A percentile compares a stretch with the other conserved stretches of the same genome.
These are phyloP conservation scores for Wickerhamiella kurtzmanii DNA, from an alignment of 805 yeast genomes.

Conservation along the genomic window DNA sequence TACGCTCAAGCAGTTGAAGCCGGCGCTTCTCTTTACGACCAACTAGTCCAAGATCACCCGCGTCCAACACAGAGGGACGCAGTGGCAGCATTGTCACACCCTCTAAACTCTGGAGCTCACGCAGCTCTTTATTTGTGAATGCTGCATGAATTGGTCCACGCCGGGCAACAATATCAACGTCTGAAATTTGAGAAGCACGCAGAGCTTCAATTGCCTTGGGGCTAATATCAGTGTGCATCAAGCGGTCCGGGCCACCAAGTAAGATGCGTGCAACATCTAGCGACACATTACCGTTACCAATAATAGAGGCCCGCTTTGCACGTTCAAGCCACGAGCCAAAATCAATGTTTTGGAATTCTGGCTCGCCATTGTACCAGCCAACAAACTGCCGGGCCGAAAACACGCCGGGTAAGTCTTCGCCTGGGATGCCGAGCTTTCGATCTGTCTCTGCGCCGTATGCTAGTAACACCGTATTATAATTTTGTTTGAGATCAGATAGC, in stretches of 20 bases:
- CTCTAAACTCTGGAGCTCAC: conserved; percentile 49
- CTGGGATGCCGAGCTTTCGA: conserved; percentile 41
- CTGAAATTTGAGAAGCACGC: conserved; percentile 38
- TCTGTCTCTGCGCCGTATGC: conserved; percentile 70
- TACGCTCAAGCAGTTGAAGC: conserved; percentile 10
- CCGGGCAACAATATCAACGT: conserved; percentile 67
- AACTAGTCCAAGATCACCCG: not conserved
- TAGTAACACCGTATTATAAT: conserved; percentile 61
- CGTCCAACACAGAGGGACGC: conserved; percentile 2
- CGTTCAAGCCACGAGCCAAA: conserved; percentile 41
- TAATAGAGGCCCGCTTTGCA: conserved; percentile 54
- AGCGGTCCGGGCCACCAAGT: conserved; percentile 42
- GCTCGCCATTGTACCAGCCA: conserved; percentile 93
- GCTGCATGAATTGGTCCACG: conserved; percentile 78
- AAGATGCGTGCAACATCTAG: conserved; percentile 76
- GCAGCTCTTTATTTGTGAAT: conserved; percentile 80
- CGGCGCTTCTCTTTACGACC: conserved; percentile 17
- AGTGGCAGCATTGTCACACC: conserved; percentile 12
- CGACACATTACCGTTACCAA: conserved; percentile 98
- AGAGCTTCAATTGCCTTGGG: conserved; percentile 44
- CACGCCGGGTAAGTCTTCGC: conserved; percentile 48
- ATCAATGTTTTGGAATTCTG: conserved; percentile 36
- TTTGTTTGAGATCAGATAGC: conserved; percentile 35
- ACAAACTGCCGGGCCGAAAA: conserved; percentile 76
- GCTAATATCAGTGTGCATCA: conserved; percentile 64